Conservation (phyloP, 2,329 filamentous ascomycete species). For the Helotiales sp. region DNA sequence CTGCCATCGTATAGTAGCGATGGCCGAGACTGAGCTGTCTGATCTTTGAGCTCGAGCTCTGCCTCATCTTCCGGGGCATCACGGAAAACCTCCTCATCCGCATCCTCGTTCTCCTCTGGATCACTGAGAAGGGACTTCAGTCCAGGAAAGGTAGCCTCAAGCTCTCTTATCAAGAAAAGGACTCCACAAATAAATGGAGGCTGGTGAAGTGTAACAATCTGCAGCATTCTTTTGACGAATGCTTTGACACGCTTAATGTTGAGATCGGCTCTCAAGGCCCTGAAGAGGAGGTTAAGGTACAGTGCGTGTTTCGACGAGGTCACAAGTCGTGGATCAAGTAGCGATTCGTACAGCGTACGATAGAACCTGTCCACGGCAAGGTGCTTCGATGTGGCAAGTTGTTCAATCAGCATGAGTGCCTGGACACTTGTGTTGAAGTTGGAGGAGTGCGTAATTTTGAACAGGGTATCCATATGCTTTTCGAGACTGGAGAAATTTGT, state of each 20-base stretch:
- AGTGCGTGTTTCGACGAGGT: conserved; percentile 94
- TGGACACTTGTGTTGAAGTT: conserved; percentile 99
- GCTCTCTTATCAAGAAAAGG: conserved; percentile 85
- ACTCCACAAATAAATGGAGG: conserved; percentile 91
- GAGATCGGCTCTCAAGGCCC: conserved; percentile 86
- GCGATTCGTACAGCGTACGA: conserved; percentile 90
- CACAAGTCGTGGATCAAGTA: conserved; percentile 86
- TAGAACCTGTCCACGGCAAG: conserved; percentile 91
- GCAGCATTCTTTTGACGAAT: conserved; percentile 91
- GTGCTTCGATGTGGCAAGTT: conserved; percentile 81
- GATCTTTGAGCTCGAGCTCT: conserved; percentile 23
- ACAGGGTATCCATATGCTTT: conserved; percentile 89
- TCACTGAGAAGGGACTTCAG: conserved; percentile 79
- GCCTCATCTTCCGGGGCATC: conserved; percentile 65
- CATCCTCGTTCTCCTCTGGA: conserved; percentile 77
- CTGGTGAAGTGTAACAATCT: conserved; percentile 86
- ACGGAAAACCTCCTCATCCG: conserved; percentile 58
- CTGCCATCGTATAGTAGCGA: conserved; percentile 74
- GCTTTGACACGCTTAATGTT: conserved; percentile 92
- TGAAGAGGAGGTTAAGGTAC: conserved; percentile 90
- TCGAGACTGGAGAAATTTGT: conserved; percentile 64
- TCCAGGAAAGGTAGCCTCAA: conserved; percentile 79
- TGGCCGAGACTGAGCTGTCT: background rate
- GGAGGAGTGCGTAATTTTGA: conserved; percentile 93
- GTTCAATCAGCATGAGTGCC: conserved; percentile 92